Percentiles rank a stretch among this genome's conserved stretches.
phyloP scores from a whole-genome alignment of 768 basidiomycete genomes.

The Tulasnella sp. region DNA sequence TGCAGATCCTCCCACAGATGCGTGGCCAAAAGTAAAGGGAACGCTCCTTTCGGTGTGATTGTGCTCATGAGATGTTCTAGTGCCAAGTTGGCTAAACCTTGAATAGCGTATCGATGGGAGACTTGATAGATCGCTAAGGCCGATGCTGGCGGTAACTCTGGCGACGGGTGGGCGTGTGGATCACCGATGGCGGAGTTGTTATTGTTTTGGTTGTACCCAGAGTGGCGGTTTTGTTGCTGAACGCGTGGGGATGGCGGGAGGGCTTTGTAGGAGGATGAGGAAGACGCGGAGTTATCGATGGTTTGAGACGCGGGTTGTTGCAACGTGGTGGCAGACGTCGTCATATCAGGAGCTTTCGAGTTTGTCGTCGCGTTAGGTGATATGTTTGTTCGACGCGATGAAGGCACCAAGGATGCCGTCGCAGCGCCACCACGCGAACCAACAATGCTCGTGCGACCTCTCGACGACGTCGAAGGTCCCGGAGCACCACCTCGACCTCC shows the following conservation, averaged over 20 bases:
- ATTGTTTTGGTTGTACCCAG: constrained; percentile 16
- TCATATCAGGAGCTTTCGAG: neutral
- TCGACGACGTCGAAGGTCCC: neutral
- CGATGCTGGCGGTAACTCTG: constrained; percentile 51
- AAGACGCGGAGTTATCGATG: neutral
- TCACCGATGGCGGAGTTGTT: constrained; percentile 29
- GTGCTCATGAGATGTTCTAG: constrained; percentile 63
- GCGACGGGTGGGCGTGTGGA: constrained; percentile 61
- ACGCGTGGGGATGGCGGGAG: neutral
- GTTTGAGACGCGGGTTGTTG: neutral
- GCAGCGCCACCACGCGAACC: neutral
- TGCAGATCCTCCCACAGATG: constrained; percentile 55
- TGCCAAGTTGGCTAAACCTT: constrained; percentile 51
- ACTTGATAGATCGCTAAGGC: constrained; percentile 67
- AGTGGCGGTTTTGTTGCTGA: constrained; percentile 27
- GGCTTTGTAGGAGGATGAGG: neutral
- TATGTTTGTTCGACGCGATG: neutral
- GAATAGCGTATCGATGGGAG: constrained; percentile 63
- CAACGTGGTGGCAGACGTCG: neutral
- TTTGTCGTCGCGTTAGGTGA: neutral
- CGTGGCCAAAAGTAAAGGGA: constrained; percentile 58
- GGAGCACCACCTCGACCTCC: constrained; percentile 1
- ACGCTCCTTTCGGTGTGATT: constrained; percentile 53
- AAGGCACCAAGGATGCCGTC: neutral
- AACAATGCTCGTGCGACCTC: neutral